Evolutionary conservation across 768 basidiomycete species (phyloP).

Genomic region (Leccinum ochraceum): DNA sequence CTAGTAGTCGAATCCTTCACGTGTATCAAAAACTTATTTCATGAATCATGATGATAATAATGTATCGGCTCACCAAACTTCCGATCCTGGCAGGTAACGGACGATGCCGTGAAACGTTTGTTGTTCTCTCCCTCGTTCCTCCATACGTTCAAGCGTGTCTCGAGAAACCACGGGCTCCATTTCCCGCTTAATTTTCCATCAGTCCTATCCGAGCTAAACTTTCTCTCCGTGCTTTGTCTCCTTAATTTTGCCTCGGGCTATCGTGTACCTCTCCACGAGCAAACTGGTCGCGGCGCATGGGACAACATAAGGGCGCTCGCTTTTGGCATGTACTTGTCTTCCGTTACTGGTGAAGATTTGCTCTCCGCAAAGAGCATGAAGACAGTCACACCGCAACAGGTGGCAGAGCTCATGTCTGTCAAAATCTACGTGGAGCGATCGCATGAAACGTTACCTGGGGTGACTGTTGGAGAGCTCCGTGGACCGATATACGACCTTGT

Average conservation of each 20-base stretch:
- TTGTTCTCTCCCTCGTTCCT: constrained; percentile 66
- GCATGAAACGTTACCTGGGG: constrained; percentile 67
- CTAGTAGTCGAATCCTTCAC: not conserved
- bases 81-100: constrained; percentile 52
- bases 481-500: constrained; percentile 76
- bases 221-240: constrained; percentile 74
- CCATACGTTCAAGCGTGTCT: constrained; percentile 60
- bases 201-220: constrained; percentile 72
- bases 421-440: constrained; percentile 67
- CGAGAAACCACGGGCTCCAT: constrained; percentile 64
- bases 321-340: constrained; percentile 71
- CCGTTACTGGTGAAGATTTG: constrained; percentile 50
- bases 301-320: constrained; percentile 77
- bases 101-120: constrained; percentile 58
- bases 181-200: constrained; percentile 82
- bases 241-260: constrained; percentile 87
- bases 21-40: constrained; percentile 4
- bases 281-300: constrained; percentile 80
- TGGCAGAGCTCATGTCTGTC: constrained; percentile 75
- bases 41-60: not conserved
- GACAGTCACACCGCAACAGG: constrained; percentile 48
- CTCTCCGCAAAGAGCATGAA: constrained; percentile 71
- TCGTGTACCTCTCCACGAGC: constrained; percentile 67
- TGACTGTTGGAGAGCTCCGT: constrained; percentile 73
- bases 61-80: constrained; percentile 13